Conservation (phyloP, 345 rosid genomes). For the Anastatica hierochuntica region DNA sequence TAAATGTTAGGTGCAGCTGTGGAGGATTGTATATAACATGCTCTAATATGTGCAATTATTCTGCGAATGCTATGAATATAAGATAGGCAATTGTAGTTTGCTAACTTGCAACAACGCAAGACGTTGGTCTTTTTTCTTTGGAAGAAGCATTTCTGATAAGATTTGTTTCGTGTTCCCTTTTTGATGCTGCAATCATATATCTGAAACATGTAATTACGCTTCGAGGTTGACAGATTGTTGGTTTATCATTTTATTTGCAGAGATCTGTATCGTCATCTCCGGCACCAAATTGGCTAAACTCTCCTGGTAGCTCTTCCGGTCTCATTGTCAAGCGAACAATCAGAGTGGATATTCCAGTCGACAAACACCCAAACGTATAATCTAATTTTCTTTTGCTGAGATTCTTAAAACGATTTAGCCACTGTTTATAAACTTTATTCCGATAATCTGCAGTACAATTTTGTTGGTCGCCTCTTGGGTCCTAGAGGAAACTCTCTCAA, state of each 20-base stretch:
- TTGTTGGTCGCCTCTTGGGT: slow-evolving; percentile 99
- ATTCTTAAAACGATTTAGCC: neutral
- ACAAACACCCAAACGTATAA: slow-evolving; percentile 75
- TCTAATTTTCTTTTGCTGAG: neutral
- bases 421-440: slow-evolving; percentile 13
- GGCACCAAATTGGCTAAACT: slow-evolving; percentile 66
- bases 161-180: neutral
- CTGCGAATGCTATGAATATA: slow-evolving; percentile 11
- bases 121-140: too few species aligned
- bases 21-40: too few species aligned
- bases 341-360: slow-evolving; percentile 91
- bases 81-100: slow-evolving; percentile 7
- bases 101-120: neutral
- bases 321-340: slow-evolving; percentile 79
- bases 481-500: slow-evolving; percentile 98
- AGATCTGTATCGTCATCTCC: slow-evolving; percentile 51
- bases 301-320: slow-evolving; percentile 78
- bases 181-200: slow-evolving; percentile 7
- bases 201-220: neutral
- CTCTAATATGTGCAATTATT: neutral
- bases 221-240: slow-evolving; percentile 10
- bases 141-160: slow-evolving; percentile 16
- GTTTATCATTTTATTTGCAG: slow-evolving; percentile 42
- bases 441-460: slow-evolving; percentile 68
- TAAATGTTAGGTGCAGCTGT: slow-evolving; percentile 12